Evolutionary conservation across 768 basidiomycete genomes (phyloP).

Genomic region (Sarcodon sp.): DNA sequence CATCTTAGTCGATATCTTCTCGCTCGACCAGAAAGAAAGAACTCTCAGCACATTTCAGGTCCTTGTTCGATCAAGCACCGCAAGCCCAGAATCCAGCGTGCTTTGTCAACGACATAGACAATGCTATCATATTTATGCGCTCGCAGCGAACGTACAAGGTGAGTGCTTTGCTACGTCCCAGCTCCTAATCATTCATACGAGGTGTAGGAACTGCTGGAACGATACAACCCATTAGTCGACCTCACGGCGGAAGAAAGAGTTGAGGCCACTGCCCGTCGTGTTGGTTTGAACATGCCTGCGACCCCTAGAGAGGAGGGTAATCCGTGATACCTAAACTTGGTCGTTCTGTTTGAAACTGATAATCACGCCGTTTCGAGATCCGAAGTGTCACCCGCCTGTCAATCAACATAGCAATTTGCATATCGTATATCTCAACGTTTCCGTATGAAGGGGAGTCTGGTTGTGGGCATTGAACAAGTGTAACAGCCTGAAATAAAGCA

Average conservation of each 20-base stretch:
- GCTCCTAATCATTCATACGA: neutral
- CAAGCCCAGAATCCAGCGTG: constrained; percentile 4
- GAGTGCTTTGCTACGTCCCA: constrained; percentile 8
- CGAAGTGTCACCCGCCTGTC: too few relatives aligned
- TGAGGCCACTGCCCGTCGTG: constrained; percentile 73
- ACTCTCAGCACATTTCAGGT: constrained; percentile 17
- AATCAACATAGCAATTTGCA: too few relatives aligned
- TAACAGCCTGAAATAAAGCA: too few relatives aligned
- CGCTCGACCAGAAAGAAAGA: constrained; percentile 23
- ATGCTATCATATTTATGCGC: constrained; percentile 51
- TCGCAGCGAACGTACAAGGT: constrained; percentile 75
- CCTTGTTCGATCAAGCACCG: neutral
- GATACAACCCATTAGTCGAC: constrained; percentile 81
- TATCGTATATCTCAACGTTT: too few relatives aligned
- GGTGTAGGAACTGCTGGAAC: constrained; percentile 57
- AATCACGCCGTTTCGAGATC: too few relatives aligned
- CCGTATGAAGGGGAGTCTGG: too few relatives aligned
- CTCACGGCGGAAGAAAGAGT: constrained; percentile 72
- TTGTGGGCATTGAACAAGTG: too few relatives aligned
- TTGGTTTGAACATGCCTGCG: constrained; percentile 77
- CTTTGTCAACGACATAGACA: constrained; percentile 38
- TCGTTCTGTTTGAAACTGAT: neutral
- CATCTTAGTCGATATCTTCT: constrained; percentile 23
- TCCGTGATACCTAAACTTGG: constrained; percentile 2
- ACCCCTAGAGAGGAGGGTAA: constrained; percentile 17